Evolutionary conservation across 345 rosid genomes (phyloP), one percentile per base, ranked within the genome.

Genomic region (Excoecaria agallocha): DNA sequence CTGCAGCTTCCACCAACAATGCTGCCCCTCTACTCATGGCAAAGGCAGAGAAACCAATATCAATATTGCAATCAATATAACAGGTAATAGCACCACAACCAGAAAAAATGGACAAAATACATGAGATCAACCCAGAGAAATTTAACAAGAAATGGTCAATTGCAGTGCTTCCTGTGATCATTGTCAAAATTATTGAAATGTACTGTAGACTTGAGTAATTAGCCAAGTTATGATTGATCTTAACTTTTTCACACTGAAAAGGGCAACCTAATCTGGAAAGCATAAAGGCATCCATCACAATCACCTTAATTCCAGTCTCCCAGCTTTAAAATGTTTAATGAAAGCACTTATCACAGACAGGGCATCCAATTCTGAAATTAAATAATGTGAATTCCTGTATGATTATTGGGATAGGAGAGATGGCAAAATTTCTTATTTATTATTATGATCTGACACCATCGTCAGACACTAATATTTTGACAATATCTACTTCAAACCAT

Each of bases 1-100:
- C 87, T 52, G 96, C 97, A 82, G 98, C 93, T 84, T 94, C 98
- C 17, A 91, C 93, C 66, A 94, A 82, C 85, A 94, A 87, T 68
- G 98, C 94, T 82, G 93, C 97, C 78, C 98, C 97, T 61, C 97
- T 92, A 62, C 37, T 45, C 65, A 79, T 37, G 19, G 61, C 25
- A 66, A 63, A 55, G 3, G 61, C 16, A 16, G 3, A 13, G 17
- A 39, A 64, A 72, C 59, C 30, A 54, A 24, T n/a, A 70, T 65
- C 60, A 81, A 10, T 67, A 50, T 39, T 66, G 8, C 12, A 17
- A 7, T 41, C 66, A 71, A 68, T 17, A 49, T 22, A 54, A 73
- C 68, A 43, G 20, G 49, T 37, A 46, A 63, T 12, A 57, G 51
- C 74, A n/a, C 49, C 59, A 72, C 25, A 13, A 67, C 1, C 62